Evolutionary conservation across 495 filamentous ascomycete species (phyloP).

Genomic region (Aspergillus nanangensis): DNA sequence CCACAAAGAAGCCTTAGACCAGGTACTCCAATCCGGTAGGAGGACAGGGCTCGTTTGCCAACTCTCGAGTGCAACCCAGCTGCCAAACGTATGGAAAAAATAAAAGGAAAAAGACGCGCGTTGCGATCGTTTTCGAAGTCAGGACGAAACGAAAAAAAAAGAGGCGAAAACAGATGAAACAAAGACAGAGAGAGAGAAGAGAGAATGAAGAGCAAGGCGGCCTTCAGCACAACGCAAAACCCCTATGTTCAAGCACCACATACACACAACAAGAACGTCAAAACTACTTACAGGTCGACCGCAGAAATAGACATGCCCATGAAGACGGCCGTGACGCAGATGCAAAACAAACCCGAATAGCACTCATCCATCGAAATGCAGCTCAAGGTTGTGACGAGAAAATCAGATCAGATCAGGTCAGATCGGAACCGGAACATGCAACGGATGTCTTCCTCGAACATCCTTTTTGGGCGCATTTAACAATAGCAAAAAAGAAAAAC

Average conservation of each 20-base stretch:
- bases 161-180: constrained; percentile 13
- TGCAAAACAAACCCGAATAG: constrained; percentile 15
- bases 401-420: too few relatives aligned
- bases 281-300: constrained; percentile 20
- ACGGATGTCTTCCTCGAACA: constrained; percentile 24
- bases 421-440: constrained; percentile 17
- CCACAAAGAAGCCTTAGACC: constrained; percentile 1
- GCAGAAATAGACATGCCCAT: constrained; percentile 12
- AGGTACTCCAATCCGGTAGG: background rate
- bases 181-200: constrained; percentile 9
- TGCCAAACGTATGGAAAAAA: constrained; percentile 13
- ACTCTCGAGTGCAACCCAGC: constrained; percentile 4
- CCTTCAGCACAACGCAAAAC: constrained; percentile 11
- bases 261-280: constrained; percentile 2
- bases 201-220: constrained; percentile 11
- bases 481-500: constrained; percentile 12
- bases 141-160: constrained; percentile 11
- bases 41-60: background rate
- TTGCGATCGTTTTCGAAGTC: constrained; percentile 2
- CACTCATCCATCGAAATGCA: constrained; percentile 7
- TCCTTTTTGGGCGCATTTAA: constrained; percentile 12
- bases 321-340: constrained; percentile 15
- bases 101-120: constrained; percentile 7
- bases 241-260: constrained; percentile 17
- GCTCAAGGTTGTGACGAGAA: background rate